A percentile compares a stretch with the other conserved stretches of the same genome.
phyloP scores from a whole-genome alignment of 2,329 filamentous ascomycete genomes.

The Arthrobotrys sphaeroides region DNA sequence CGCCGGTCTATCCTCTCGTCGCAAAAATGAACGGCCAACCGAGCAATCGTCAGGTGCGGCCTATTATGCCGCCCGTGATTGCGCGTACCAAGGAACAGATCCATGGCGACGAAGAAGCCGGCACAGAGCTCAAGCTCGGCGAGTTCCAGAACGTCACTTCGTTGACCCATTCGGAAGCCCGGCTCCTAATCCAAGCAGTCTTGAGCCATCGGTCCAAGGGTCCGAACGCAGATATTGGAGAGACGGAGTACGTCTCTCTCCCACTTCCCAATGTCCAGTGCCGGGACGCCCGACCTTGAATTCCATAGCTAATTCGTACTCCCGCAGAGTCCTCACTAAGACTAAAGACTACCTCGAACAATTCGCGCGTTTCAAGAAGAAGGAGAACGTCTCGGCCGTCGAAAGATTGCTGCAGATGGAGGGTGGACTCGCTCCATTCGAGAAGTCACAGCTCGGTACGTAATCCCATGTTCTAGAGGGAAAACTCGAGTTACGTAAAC shows the following conservation, averaged over 20 bases:
- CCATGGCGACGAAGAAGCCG: slow-evolving; percentile 87
- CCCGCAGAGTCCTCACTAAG: slow-evolving; percentile 76
- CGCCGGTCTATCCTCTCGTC: not conserved
- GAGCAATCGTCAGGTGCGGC: slow-evolving; percentile 23
- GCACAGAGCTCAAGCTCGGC: slow-evolving; percentile 81
- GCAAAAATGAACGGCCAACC: slow-evolving; percentile 45
- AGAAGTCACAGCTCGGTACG: slow-evolving; percentile 88
- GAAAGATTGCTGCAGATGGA: slow-evolving; percentile 83
- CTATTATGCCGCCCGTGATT: slow-evolving; percentile 61
- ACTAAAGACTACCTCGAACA: slow-evolving; percentile 92
- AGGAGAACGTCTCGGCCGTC: slow-evolving; percentile 93
- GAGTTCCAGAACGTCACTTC: slow-evolving; percentile 94
- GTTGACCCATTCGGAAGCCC: slow-evolving; percentile 88
- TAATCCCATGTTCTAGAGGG: slow-evolving; percentile 54
- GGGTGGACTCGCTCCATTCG: slow-evolving; percentile 85
- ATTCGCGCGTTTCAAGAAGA: slow-evolving; percentile 94
- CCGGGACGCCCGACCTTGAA: too few relatives aligned
- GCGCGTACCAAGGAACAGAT: slow-evolving; percentile 75
- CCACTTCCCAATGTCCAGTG: too few relatives aligned
- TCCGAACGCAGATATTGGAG: slow-evolving; percentile 78
- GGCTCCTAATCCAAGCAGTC: slow-evolving; percentile 89
- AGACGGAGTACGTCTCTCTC: slow-evolving; percentile 74
- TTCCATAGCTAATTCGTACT: slow-evolving; percentile 13
- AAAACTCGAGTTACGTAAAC: slow-evolving; percentile 19
- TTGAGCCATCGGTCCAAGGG: slow-evolving; percentile 81